Conservation (phyloP, 2,329 filamentous ascomycete genomes). For the Penicillium corylophilum region DNA sequence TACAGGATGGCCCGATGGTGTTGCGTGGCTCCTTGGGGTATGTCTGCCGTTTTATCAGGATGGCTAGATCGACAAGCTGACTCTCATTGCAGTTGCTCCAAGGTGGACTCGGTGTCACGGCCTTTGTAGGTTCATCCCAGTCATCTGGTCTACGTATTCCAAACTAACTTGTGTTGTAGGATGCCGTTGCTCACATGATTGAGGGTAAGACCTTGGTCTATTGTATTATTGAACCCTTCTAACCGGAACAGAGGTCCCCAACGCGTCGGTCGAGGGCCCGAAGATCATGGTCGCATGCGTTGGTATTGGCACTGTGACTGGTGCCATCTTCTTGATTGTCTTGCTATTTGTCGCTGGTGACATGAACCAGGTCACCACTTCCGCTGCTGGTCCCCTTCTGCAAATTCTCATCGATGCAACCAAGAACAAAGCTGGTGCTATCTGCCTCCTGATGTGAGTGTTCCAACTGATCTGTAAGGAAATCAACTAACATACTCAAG, state of each 20-base stretch:
- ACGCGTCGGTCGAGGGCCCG: slow-evolving; percentile 55
- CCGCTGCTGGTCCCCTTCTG: slow-evolving; percentile 57
- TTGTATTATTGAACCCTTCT: not conserved
- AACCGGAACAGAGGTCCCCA: slow-evolving; percentile 34
- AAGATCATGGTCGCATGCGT: slow-evolving; percentile 66
- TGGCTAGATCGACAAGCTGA: slow-evolving; percentile 9
- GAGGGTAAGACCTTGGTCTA: slow-evolving; percentile 27
- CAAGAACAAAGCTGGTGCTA: slow-evolving; percentile 58
- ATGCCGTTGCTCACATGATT: slow-evolving; percentile 51
- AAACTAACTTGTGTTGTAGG: slow-evolving; percentile 14
- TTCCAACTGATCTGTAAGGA: not conserved
- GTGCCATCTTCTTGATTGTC: slow-evolving; percentile 61
- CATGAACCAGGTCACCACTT: slow-evolving; percentile 55
- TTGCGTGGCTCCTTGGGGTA: slow-evolving; percentile 48
- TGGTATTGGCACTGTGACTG: slow-evolving; percentile 61
- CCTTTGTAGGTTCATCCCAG: slow-evolving; percentile 41
- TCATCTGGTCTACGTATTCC: too few species aligned
- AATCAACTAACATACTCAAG: slow-evolving; percentile 18
- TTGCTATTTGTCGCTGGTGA: slow-evolving; percentile 63
- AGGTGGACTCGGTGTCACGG: slow-evolving; percentile 53
- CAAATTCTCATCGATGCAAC: slow-evolving; percentile 65
- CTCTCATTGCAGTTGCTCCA: slow-evolving; percentile 36
- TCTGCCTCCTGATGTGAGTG: slow-evolving; percentile 59
- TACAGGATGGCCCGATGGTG: slow-evolving; percentile 66
- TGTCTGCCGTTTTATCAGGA: not conserved